Base-by-base conservation (phyloP, 176 grass and related monocot genomes). In the Oryza officinalis region DNA sequence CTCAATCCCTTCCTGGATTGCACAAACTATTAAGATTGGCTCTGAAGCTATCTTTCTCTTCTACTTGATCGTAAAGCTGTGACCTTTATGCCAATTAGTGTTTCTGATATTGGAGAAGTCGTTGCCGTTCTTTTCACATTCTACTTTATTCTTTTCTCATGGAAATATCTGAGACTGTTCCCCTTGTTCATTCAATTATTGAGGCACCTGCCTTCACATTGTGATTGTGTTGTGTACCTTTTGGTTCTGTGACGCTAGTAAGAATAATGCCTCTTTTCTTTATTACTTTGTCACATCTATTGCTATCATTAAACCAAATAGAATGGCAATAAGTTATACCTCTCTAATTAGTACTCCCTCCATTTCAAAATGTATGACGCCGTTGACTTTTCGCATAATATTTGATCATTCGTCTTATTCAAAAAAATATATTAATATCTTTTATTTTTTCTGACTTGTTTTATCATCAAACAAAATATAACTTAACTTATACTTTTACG, bases 121-220 rank as follows among this genome's bases (percentile, higher is more conserved):
- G 67, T 32, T 9, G 1, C 52, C 75, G 18, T 4, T 64, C 67
- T 35, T 72, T 72, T 45, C 69, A 13, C 61, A 40, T 31, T 43
- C 63, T 35, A 70, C 70, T 80, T 84, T 84, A 49, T 80, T 85
- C 63, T 64, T 22, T 30, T 40, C 50, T 41, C 83, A 27, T 35
- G 9, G 54, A 71, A 54, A 77, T 85, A 60, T 18, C 46, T 33
- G 50, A 18, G 4, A 22, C 73, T 59, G 6, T 41, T 59, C 11
- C 22, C 9, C 14, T 10, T 47, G 17, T 32, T 0, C 23, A 78
- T 49, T 72, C 57, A 79, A 65, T 72, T 72, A 33, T 44, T 73
- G 84, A 40, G 13, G 47, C 33, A 79, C 52, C 57, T 69, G 0
- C 10, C 11, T 63, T 45, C 52, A 44, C 67, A 22, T 38, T 79